Percentiles rank a stretch among this genome's conserved stretches.
These are phyloP conservation scores for Acanthamoeba triangularis DNA, from an alignment of 208 protist genomes.

Conservation along the genomic window DNA sequence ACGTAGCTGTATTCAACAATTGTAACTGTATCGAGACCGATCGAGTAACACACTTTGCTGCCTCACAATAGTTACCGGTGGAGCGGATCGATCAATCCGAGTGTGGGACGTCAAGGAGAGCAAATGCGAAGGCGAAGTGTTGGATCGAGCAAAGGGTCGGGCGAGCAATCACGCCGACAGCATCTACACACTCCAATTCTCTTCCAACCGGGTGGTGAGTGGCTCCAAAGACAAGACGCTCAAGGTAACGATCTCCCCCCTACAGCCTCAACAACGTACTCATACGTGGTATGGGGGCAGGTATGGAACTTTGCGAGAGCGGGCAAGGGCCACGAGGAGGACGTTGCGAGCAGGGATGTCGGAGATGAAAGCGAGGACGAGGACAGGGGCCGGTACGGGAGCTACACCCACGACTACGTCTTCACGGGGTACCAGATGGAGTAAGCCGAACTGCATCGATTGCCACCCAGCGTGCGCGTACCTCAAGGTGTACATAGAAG, in stretches of 20 bases:
- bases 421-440: constrained; percentile 59
- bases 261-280: too few species aligned
- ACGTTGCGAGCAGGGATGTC: neutral
- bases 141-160: constrained; percentile 36
- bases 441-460: neutral
- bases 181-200: constrained; percentile 50
- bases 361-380: constrained; percentile 49
- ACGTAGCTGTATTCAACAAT: too few species aligned
- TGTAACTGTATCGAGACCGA: too few species aligned
- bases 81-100: constrained; percentile 31
- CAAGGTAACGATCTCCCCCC: neutral
- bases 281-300: too few species aligned
- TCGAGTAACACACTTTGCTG: neutral
- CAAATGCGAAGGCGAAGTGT: constrained; percentile 35
- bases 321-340: neutral
- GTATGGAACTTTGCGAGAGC: constrained; percentile 51
- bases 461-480: neutral
- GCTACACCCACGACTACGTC: constrained; percentile 59
- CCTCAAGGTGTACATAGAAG: neutral
- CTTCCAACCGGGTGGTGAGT: constrained; percentile 46
- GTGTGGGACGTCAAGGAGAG: constrained; percentile 52
- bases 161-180: constrained; percentile 50
- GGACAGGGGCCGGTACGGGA: constrained; percentile 1
- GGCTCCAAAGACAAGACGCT: constrained; percentile 48
- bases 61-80: constrained; percentile 11